A percentile compares a stretch with the other conserved stretches of the same genome.
phyloP scores from a whole-genome alignment of 2,329 filamentous ascomycete species.

The Talaromyces islandicus region DNA sequence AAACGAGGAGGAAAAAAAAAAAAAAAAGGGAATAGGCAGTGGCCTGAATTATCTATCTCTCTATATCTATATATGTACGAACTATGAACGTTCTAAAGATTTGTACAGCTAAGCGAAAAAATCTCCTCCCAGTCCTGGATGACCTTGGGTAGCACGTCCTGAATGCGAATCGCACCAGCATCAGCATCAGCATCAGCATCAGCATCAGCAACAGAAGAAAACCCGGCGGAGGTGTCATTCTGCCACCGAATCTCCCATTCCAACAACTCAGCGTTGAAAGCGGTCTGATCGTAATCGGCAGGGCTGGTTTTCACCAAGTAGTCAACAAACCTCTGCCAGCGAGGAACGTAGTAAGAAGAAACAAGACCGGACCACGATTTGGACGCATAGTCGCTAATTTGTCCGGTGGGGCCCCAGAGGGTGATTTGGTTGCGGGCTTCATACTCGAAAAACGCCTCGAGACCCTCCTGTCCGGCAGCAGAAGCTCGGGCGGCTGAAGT shows the following conservation, averaged over 20 bases:
- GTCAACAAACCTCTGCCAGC: conserved; percentile 43
- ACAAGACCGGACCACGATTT: conserved; percentile 47
- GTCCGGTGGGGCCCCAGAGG: conserved; percentile 43
- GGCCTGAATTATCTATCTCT: not conserved
- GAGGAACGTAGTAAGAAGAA: conserved; percentile 39
- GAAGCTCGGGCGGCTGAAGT: conserved; percentile 33
- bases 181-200: no score
- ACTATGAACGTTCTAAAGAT: not conserved
- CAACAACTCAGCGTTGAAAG: conserved; percentile 12
- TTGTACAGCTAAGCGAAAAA: not conserved
- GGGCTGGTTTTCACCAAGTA: conserved; percentile 24
- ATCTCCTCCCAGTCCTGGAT: not conserved
- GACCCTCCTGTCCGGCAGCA: conserved; percentile 11
- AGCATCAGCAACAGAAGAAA: no score
- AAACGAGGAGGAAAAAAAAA: no score
- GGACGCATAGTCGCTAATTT: conserved; percentile 47
- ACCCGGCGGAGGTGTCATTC: conserved; percentile 5
- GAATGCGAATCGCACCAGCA: not conserved
- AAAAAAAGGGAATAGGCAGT: not conserved
- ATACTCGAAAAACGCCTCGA: conserved; percentile 37
- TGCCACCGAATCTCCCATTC: conserved; percentile 16
- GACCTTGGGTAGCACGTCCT: not conserved
- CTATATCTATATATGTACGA: not conserved
- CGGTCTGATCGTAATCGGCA: conserved; percentile 16
- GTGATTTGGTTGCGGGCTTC: conserved; percentile 48